Evolutionary conservation across 495 filamentous ascomycete species (phyloP), one percentile per base, ranked within the genome.

Genomic region (Hypomontagnella monticulosa): DNA sequence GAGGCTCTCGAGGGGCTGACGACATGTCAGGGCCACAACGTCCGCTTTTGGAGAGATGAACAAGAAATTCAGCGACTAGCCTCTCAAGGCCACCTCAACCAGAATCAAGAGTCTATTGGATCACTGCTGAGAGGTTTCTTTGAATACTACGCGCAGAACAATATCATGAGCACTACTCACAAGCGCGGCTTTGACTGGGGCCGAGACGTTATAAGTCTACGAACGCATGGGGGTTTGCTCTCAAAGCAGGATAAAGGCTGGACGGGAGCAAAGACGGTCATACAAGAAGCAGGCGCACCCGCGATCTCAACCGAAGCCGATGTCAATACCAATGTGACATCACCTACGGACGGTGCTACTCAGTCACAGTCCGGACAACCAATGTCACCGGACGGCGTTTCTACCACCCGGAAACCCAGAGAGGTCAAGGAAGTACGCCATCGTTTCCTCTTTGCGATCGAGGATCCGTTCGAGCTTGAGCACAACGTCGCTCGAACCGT

Each of bases 401-500:
- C 47, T 12, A 9, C 16, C 37, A 12, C 44, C 19, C 12, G 46
- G 50, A 0, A 66, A 70, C n/a, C 32, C 69, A 34, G 54, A 72
- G 75, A 80, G n/a, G 19, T 78, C 12, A 88, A 88, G 63, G 88
- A 90, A 67, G 78, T 93, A 12, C 83, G 89, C 8, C 83, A 92
- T 63, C 85, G 91, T n/a, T 95, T 90, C 71, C 84, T 96, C 12
- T 88, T 95, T 63, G 89, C 91, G 34, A 92, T 96, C 59, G 92
- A 96, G 70, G 92, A 96, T 71, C 92, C 92, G 0, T 95, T 96
- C 71, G 92, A 95, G 78, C 79, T 84, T 3, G 86, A 88, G 43
- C 91, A 95, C 74, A 95, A 96, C 67, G 88, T 96, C 42, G 92
- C 88, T 7, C 79, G 91, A 30, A 95, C 92, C 0, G 92, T 94